Percentiles rank a stretch among this genome's conserved stretches.
Evolutionary conservation across 2,329 filamentous ascomycete genomes (phyloP).

Genomic region (Talaromyces sp.): DNA sequence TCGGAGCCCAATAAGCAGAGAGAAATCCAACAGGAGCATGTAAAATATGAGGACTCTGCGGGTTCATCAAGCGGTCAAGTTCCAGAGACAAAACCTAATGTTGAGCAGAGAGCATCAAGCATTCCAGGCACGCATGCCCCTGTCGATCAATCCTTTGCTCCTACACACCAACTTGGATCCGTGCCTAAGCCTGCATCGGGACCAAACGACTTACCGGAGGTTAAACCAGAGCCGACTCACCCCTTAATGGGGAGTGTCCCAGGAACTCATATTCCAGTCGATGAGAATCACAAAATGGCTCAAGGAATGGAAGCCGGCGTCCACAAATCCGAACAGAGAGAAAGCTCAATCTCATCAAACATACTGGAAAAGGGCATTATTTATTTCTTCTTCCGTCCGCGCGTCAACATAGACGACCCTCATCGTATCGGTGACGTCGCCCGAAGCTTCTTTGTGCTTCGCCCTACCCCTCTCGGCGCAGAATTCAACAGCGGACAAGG

Average conservation of each 20-base stretch:
- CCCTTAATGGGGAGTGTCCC: not conserved
- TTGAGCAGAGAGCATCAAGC: constrained; percentile 20
- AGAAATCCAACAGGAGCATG: constrained; percentile 18
- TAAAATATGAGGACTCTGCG: constrained; percentile 30
- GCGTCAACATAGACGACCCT: constrained; percentile 73
- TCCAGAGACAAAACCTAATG: constrained; percentile 1
- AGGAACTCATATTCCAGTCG: constrained; percentile 18
- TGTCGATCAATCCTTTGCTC: not conserved
- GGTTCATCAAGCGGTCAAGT: constrained; percentile 3
- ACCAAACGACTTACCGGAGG: not conserved
- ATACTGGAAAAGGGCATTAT: constrained; percentile 86
- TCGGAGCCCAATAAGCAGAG: constrained; percentile 42
- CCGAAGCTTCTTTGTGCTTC: constrained; percentile 77
- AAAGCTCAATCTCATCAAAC: constrained; percentile 57
- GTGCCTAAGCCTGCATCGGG: not conserved
- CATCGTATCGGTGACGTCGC: constrained; percentile 71
- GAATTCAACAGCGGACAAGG: constrained; percentile 61
- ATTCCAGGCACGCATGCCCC: not conserved
- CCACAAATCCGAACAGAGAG: constrained; percentile 54
- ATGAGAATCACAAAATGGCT: constrained; percentile 11
- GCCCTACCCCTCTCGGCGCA: constrained; percentile 71
- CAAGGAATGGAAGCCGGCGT: constrained; percentile 45
- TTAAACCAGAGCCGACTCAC: not conserved
- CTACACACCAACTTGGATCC: constrained; percentile 6
- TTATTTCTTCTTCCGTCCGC: constrained; percentile 85